Conservation (phyloP, 2,329 filamentous ascomycete genomes). For the Trichoderma sp. region DNA sequence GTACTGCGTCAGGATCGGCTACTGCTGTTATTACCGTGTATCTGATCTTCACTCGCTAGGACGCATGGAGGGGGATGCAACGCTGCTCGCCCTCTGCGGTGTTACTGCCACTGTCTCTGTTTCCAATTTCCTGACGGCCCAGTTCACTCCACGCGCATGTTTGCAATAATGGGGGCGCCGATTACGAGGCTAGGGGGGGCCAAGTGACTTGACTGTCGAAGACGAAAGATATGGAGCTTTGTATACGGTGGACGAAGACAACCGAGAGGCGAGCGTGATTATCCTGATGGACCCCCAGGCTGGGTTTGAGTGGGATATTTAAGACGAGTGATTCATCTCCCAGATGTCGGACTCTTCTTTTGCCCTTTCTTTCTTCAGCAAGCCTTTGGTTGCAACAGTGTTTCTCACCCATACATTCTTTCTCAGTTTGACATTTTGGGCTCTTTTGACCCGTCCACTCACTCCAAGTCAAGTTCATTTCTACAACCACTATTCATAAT, state of each 20-base stretch:
- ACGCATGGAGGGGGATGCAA: not conserved
- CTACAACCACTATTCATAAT: conserved; percentile 30
- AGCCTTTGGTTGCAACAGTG: conserved; percentile 21
- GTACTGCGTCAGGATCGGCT: conserved; percentile 20
- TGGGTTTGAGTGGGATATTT: conserved; percentile 30
- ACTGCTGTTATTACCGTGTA: not conserved
- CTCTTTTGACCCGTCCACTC: conserved; percentile 34
- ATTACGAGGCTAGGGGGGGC: not conserved
- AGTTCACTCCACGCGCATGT: not conserved
- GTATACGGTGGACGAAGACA: conserved; percentile 2
- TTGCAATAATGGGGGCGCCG: conserved; percentile 1
- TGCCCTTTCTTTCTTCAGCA: conserved; percentile 27
- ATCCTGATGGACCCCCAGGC: not conserved
- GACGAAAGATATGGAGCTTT: not conserved
- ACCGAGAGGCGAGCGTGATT: not conserved
- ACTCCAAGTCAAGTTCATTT: conserved; percentile 26
- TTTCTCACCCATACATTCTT: conserved; percentile 10
- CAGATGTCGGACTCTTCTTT: not conserved
- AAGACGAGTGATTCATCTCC: conserved; percentile 31
- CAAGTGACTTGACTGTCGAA: not conserved
- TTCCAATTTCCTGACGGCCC: conserved; percentile 31
- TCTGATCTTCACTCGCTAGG: conserved; percentile 21
- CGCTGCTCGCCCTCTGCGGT: conserved; percentile 5
- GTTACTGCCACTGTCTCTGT: conserved; percentile 24
- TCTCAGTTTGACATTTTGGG: conserved; percentile 30